A percentile compares a stretch with the other conserved stretches of the same genome.
These are phyloP conservation scores for Emiliania huxleyi DNA, from an alignment of 78 protist genomes.

Conservation along the genomic window DNA sequence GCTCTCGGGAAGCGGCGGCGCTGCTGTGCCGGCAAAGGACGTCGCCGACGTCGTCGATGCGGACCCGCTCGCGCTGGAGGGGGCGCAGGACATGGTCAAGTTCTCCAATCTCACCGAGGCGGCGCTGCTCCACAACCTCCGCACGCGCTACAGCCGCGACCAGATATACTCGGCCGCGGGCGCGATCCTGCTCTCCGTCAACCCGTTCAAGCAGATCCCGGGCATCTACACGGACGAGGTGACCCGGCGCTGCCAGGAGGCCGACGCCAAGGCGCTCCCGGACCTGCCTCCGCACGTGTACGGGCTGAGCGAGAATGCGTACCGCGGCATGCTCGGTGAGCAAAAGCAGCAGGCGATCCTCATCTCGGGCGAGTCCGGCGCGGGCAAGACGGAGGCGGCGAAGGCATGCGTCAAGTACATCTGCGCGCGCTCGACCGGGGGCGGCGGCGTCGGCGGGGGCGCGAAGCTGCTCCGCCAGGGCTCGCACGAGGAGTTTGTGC, in stretches of 20 bases:
- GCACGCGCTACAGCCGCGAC: neutral
- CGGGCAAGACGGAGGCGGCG: slow-evolving; percentile 84
- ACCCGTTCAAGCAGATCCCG: slow-evolving; percentile 66
- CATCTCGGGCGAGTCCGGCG: slow-evolving; percentile 87
- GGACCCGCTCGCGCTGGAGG: neutral
- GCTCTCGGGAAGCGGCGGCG: neutral
- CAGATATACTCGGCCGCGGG: slow-evolving; percentile 60
- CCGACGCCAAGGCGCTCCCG: neutral
- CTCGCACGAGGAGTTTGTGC: neutral
- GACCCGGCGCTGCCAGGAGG: neutral
- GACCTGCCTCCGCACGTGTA: slow-evolving; percentile 82
- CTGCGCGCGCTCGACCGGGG: neutral
- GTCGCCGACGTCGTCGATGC: neutral
- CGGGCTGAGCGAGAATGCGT: slow-evolving; percentile 70
- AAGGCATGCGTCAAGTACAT: slow-evolving; percentile 39
- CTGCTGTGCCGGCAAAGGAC: neutral
- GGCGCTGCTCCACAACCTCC: neutral
- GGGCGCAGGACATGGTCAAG: neutral
- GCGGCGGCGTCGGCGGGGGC: neutral
- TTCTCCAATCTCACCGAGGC: neutral
- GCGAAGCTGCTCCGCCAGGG: slow-evolving; percentile 1
- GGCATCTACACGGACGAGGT: slow-evolving; percentile 45
- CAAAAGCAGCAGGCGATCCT: slow-evolving; percentile 57
- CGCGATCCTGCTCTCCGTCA: slow-evolving; percentile 72
- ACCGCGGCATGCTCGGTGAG: slow-evolving; percentile 32